Percentiles rank a stretch among this genome's conserved stretches.
phyloP scores from a whole-genome alignment of 371 early-diverging fungal species.

The Capniomyces stellatus region DNA sequence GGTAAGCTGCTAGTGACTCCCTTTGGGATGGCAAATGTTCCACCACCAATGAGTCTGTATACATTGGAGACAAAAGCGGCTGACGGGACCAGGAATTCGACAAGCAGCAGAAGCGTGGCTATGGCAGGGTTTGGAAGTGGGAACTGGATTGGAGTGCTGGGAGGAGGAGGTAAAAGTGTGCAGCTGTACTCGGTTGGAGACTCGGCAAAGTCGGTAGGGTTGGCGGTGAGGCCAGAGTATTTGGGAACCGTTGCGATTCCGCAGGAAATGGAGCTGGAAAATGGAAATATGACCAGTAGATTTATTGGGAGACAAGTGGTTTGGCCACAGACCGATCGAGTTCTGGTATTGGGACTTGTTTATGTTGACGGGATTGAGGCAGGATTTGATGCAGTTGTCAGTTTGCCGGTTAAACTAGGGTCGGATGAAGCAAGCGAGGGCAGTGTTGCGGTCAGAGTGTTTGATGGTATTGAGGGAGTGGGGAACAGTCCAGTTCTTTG shows the following conservation, averaged over 20 bases:
- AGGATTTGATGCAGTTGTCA: neutral
- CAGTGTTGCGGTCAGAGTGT: too few species aligned
- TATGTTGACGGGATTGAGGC: neutral
- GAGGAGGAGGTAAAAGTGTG: slow-evolving; percentile 19
- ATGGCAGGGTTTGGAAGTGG: slow-evolving; percentile 32
- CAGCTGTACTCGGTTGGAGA: slow-evolving; percentile 3
- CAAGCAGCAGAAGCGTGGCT: slow-evolving; percentile 36
- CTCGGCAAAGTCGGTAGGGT: neutral
- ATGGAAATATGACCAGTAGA: neutral
- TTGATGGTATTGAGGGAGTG: too few species aligned
- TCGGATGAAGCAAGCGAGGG: too few species aligned
- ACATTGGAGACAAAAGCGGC: slow-evolving; percentile 3
- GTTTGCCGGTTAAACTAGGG: too few species aligned
- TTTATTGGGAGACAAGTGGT: slow-evolving; percentile 1
- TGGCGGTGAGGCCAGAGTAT: neutral
- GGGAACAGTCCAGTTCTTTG: neutral
- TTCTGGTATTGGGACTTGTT: neutral
- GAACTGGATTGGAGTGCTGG: slow-evolving; percentile 47
- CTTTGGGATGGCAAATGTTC: slow-evolving; percentile 67
- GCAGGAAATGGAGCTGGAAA: neutral
- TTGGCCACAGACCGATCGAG: neutral
- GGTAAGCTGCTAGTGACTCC: slow-evolving; percentile 46
- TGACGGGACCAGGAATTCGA: slow-evolving; percentile 12
- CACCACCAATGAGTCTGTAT: slow-evolving; percentile 72
- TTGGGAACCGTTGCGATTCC: neutral